Evolutionary conservation across 352 stramenopile genomes (phyloP), one percentile per base, ranked within the genome.

Genomic region (Elongisporangium undulatum): DNA sequence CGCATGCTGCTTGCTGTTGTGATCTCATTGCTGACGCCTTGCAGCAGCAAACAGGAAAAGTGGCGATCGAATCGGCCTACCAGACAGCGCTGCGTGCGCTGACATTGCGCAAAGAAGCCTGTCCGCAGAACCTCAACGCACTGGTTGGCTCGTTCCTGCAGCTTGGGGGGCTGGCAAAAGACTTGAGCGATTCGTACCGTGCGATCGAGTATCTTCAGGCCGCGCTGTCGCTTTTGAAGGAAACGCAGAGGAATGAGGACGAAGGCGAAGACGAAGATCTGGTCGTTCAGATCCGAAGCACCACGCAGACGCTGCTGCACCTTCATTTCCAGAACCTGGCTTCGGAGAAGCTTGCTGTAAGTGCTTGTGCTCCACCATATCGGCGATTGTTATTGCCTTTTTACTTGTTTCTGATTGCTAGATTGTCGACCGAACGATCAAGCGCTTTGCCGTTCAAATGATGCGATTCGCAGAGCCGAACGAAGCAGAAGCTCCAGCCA

Each of bases 201-300:
- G 79, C 78, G 0, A 56, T 88, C 0, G 78, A 88, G 39, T 85
- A 75, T 64, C 83, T 79, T 19, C 71, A 69, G 12, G 57, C 64
- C 24, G 76, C 69, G 2, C 59, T 85, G 9, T 54, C 9, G 1
- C 56, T 63, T 20, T 53, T 85, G 8, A 87, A 80, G 17, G 34
- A 45, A 17, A 17, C 3, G 34, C 34, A 6, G 10, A 45, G 10
- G 9, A 45, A 1, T 17, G 34, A 45, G 34, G 34, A 45, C 16
- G 59, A 61, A 3, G 38, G 71, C 1, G 23, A 12, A 2, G 55
- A 71, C 7, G 67, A 74, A 19, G 56, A 71, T n/a, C 26, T 51
- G 16, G 50, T 74, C 1, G 58, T 66, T 21, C 64, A 78, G 34
- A 67, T 85, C 22, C 67, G 65, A 4, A 72, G 62, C 12, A 63